Percentiles rank a stretch among this genome's conserved stretches.
phyloP scores from a whole-genome alignment of 75 land plant species.

The Ceratopteris richardii region DNA sequence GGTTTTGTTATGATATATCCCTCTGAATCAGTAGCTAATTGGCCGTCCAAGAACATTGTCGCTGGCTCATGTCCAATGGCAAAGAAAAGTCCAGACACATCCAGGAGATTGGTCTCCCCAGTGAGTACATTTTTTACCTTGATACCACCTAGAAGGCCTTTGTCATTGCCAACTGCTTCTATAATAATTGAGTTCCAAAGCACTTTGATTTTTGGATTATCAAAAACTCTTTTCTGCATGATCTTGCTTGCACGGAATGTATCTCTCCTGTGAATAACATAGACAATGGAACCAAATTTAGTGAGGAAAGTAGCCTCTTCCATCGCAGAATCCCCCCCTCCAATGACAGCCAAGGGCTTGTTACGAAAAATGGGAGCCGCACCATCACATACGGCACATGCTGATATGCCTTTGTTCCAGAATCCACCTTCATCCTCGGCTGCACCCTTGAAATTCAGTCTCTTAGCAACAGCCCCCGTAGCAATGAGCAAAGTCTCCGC shows the following conservation, averaged over 20 bases:
- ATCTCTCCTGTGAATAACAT: constrained; percentile 68
- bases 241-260: constrained; percentile 89
- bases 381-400: constrained; percentile 96
- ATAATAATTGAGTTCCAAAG: constrained; percentile 67
- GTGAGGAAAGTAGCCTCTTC: constrained; percentile 89
- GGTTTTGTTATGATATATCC: constrained; percentile 83
- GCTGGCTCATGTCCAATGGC: constrained; percentile 99
- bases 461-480: constrained; percentile 89
- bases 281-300: constrained; percentile 85
- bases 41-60: constrained; percentile 79
- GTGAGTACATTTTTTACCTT: constrained; percentile 61
- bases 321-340: constrained; percentile 98
- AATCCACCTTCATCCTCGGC: constrained; percentile 40
- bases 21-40: constrained; percentile 65
- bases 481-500: constrained; percentile 82
- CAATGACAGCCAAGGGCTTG: constrained; percentile 84
- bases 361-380: constrained; percentile 89
- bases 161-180: constrained; percentile 52
- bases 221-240: constrained; percentile 72
- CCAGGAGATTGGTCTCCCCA: constrained; percentile 44
- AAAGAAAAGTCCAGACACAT: constrained; percentile 69
- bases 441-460: constrained; percentile 64
- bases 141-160: constrained; percentile 45
- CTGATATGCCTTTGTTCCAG: constrained; percentile 90
- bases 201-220: constrained; percentile 86